Percentiles rank a stretch among this genome's conserved stretches.
These are phyloP conservation scores for Ambrosiella beaveri DNA, from an alignment of 2,329 filamentous ascomycete genomes.

Conservation along the genomic window DNA sequence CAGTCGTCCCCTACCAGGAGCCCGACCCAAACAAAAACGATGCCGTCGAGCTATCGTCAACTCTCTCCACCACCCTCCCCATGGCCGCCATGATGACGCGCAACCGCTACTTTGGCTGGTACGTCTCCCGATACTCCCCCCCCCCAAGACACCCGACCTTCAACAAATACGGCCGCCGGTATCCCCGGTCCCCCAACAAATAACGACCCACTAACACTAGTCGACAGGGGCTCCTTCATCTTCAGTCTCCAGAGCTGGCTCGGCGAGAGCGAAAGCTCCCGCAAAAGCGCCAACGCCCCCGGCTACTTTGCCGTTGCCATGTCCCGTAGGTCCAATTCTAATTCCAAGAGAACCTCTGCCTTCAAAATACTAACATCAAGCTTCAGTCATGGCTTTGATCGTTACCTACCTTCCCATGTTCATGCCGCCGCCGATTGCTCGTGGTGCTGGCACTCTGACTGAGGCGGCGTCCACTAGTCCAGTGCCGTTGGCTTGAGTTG, in stretches of 20 bases:
- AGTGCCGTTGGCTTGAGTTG: conserved; percentile 1
- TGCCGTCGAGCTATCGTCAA: conserved; percentile 54
- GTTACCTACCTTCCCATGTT: conserved; percentile 36
- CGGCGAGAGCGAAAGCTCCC: conserved; percentile 51
- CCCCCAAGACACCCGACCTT: not conserved
- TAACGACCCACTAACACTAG: not conserved
- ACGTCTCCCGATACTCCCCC: conserved; percentile 16
- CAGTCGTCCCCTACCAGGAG: conserved; percentile 79
- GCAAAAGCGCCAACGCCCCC: conserved; percentile 50
- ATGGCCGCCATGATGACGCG: conserved; percentile 94
- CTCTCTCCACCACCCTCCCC: conserved; percentile 59
- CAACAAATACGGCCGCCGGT: not conserved
- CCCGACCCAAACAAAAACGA: conserved; percentile 44
- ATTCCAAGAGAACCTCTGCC: not conserved
- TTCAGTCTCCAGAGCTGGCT: conserved; percentile 64
- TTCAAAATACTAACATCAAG: not conserved
- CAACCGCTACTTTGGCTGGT: conserved; percentile 64
- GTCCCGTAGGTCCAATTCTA: conserved; percentile 40
- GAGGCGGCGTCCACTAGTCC: conserved; percentile 3
- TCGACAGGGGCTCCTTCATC: conserved; percentile 48
- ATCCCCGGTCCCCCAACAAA: not conserved
- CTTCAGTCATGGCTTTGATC: conserved; percentile 40
- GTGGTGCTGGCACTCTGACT: not conserved
- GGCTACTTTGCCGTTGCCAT: conserved; percentile 57
- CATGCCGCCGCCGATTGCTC: conserved; percentile 20